Conservation (phyloP, 495 filamentous ascomycete genomes). For the Parmelia sp. region DNA sequence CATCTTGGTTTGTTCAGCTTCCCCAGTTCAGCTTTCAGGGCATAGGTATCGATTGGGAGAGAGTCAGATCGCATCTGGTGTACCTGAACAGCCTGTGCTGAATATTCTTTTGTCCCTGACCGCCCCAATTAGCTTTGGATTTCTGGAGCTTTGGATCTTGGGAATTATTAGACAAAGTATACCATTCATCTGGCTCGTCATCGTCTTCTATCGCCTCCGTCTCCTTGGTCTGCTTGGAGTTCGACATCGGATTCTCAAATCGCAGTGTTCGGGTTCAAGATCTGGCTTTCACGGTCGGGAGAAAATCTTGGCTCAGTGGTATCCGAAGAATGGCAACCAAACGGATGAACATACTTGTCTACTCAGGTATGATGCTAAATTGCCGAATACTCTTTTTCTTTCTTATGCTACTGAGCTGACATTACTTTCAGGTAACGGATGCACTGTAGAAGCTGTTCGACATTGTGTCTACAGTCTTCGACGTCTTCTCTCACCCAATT, state of each 20-base stretch:
- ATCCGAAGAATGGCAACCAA: conserved; percentile 47
- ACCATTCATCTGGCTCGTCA: conserved; percentile 96
- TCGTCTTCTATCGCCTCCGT: conserved; percentile 52
- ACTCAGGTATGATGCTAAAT: conserved; percentile 54
- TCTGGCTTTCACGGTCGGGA: conserved; percentile 10
- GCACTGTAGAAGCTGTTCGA: conserved; percentile 78
- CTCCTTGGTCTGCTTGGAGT: conserved; percentile 37
- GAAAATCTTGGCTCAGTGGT: conserved; percentile 3
- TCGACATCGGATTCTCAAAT: conserved; percentile 41
- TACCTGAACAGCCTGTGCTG: conserved; percentile 90
- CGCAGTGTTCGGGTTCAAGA: conserved; percentile 17
- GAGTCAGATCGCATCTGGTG: not conserved
- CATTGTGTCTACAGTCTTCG: conserved; percentile 86
- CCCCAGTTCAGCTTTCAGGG: conserved; percentile 7
- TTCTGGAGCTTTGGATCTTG: not conserved
- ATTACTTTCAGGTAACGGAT: conserved; percentile 61
- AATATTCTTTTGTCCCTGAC: conserved; percentile 91
- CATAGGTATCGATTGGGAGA: not conserved
- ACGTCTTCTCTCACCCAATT: conserved; percentile 82
- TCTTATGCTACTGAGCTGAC: conserved; percentile 10
- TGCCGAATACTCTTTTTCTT: not conserved
- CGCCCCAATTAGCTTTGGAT: conserved; percentile 24
- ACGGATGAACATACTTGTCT: conserved; percentile 81
- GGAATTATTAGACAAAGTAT: conserved; percentile 29
- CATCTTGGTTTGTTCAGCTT: conserved; percentile 84